Evolutionary conservation across 305 asterid genomes (phyloP).

Genomic region (Fraxinus greggii): DNA sequence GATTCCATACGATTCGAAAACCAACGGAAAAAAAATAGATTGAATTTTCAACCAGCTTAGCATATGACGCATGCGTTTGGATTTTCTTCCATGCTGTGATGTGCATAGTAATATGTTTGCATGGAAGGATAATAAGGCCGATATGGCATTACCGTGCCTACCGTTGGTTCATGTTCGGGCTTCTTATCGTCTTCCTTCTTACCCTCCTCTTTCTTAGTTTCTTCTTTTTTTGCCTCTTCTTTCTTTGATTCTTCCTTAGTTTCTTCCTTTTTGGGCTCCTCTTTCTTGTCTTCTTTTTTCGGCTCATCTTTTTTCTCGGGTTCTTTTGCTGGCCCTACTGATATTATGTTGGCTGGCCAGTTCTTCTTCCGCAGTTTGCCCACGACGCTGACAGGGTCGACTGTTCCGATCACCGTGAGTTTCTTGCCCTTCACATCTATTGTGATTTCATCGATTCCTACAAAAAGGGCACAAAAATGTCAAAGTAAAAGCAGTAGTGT

Average conservation of each 20-base stretch:
- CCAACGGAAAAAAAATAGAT: neutral
- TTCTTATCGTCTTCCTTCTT: conserved; percentile 47
- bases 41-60: conserved; percentile 22
- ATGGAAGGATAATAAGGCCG: conserved; percentile 67
- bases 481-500: neutral
- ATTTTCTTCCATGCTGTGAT: conserved; percentile 86
- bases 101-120: conserved; percentile 55
- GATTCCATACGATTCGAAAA: neutral
- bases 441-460: conserved; percentile 72
- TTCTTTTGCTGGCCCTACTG: conserved; percentile 44
- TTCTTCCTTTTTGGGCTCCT: conserved; percentile 16
- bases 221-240: conserved; percentile 49
- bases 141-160: conserved; percentile 52
- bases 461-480: neutral
- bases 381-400: conserved; percentile 65
- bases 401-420: conserved; percentile 63
- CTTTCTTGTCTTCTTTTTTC: conserved; percentile 45
- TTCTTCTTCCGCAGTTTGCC: conserved; percentile 63
- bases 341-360: conserved; percentile 41
- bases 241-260: conserved; percentile 39
- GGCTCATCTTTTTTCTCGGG: conserved; percentile 50
- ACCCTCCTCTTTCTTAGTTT: conserved; percentile 27
- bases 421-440: conserved; percentile 60
- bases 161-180: conserved; percentile 29
- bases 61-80: conserved; percentile 74